Percentiles rank a stretch among this genome's conserved stretches.
phyloP scores from a whole-genome alignment of 176 grass and related monocot genomes.

The Saccharum officinarum region DNA sequence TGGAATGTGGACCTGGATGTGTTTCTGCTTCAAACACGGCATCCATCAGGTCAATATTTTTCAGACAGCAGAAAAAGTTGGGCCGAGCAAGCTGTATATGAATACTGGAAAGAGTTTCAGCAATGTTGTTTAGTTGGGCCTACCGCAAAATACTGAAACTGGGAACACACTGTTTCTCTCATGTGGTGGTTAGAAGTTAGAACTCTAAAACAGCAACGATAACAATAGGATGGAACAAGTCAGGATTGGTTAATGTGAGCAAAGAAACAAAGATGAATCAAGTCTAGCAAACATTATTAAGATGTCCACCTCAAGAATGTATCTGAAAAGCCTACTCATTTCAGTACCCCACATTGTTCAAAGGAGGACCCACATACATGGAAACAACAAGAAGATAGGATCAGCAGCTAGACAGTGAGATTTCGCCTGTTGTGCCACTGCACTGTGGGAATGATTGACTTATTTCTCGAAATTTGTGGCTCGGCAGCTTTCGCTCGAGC shows the following conservation, averaged over 20 bases:
- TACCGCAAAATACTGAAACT: not conserved
- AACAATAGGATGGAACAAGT: conserved; percentile 17
- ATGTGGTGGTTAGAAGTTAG: not conserved
- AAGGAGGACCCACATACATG: not conserved
- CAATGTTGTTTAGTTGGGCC: not conserved
- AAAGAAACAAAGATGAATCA: conserved; percentile 13
- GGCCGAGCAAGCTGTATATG: not conserved
- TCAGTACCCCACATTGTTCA: conserved; percentile 18
- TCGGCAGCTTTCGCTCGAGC: conserved; percentile 15
- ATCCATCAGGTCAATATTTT: not conserved
- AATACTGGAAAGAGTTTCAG: not conserved
- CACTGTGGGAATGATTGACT: conserved; percentile 28
- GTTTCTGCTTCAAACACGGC: not conserved
- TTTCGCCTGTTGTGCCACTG: not conserved
- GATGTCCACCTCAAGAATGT: conserved; percentile 34
- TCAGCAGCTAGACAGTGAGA: conserved; percentile 12
- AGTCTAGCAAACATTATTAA: conserved; percentile 16
- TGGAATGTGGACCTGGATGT: not conserved
- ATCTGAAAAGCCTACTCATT: conserved; percentile 20
- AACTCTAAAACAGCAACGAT: not conserved
- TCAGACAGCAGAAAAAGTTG: not conserved
- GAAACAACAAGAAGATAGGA: conserved; percentile 31
- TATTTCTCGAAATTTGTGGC: conserved; percentile 26
- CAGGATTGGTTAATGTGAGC: not conserved
- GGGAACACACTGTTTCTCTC: not conserved